Percentiles rank a stretch among this genome's conserved stretches.
Conservation (phyloP, 78 protist species). For the slime mould (Dictyostelium discoideum) region DNA sequence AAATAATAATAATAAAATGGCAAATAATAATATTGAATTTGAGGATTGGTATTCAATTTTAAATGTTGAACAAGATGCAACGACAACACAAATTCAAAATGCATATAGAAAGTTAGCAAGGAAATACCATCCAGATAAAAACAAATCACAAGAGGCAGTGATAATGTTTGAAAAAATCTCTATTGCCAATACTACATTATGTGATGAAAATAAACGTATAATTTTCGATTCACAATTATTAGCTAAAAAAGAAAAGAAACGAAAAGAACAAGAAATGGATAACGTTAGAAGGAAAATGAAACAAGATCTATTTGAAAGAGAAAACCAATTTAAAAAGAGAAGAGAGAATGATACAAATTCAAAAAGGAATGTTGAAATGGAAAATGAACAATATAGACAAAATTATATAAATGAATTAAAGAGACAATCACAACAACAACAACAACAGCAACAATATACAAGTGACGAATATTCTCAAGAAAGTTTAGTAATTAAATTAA, state of each 20-base stretch:
- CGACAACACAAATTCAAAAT: constrained; percentile 56
- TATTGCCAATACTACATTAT: constrained; percentile 23
- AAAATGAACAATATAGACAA: constrained; percentile 6
- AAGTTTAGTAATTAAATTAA: constrained; percentile 1
- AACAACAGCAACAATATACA: neutral
- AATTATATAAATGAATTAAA: constrained; percentile 5
- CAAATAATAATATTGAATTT: neutral
- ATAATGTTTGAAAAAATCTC: constrained; percentile 77
- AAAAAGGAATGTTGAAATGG: neutral
- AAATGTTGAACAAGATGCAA: constrained; percentile 27
- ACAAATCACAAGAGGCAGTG: constrained; percentile 63
- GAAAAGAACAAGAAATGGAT: constrained; percentile 61
- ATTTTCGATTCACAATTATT: constrained; percentile 30
- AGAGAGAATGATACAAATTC: neutral
- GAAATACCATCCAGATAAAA: constrained; percentile 80
- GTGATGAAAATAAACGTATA: constrained; percentile 9
- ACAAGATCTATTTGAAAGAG: constrained; percentile 7
- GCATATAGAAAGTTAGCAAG: constrained; percentile 66
- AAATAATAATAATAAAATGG: neutral
- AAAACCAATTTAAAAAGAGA: constrained; percentile 28
- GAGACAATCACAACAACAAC: neutral
- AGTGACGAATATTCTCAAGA: neutral
- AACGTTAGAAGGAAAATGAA: constrained; percentile 37
- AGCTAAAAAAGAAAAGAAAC: constrained; percentile 8
- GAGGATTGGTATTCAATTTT: constrained; percentile 47